Base-by-base conservation (phyloP, 805 yeast species). In the Wickerhamiella qilinensis region DNA sequence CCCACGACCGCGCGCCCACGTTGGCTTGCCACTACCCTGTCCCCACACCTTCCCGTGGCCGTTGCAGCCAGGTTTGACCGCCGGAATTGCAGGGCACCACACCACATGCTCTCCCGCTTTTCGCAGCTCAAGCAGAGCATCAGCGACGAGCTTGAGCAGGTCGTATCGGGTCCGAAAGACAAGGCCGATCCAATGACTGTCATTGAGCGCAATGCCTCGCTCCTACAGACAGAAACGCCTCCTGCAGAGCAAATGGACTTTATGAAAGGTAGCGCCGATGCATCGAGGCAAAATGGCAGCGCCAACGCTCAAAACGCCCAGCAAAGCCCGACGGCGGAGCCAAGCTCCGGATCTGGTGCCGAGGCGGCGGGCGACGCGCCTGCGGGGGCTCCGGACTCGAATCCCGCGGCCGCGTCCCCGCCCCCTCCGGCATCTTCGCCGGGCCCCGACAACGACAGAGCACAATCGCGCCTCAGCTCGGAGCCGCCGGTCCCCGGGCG, bases 91-190 rank as follows among this genome's bases (percentile, higher is more conserved):
- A n/a, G n/a, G n/a, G n/a, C n/a, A n/a, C n/a, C n/a, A n/a, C n/a
- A n/a, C n/a, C n/a, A n/a, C 18, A 73, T 73, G 79, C 68, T 73
- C 48, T 65, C 70, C 33, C 67, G 71, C 49, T 56, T 75, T 33
- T 63, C 77, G 9, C 83, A 77, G 60, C 50, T 75, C 8, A 69
- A 78, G 37, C 76, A 77, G 59, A 73, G 71, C 39, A 50, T 77
- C 28, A 59, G 71, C 7, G 85, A 77, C 38, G 85, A 77, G 53
- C 50, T 77, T 18, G 68, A 64, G 38, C 61, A 62, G 45, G 71
- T 50, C 22, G 57, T 51, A 31, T 40, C 46, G 5, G 35, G 37
- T 6, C 38, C 30, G 17, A 37, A 35, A 16, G 45, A 39, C 17
- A 43, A 27, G 35, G 39, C 20, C 36, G 48, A 45, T 24, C 41